Evolutionary conservation across 1,284 basidiomycete species (phyloP), one percentile per base, ranked within the genome.

Genomic region (Mycena citricolor): DNA sequence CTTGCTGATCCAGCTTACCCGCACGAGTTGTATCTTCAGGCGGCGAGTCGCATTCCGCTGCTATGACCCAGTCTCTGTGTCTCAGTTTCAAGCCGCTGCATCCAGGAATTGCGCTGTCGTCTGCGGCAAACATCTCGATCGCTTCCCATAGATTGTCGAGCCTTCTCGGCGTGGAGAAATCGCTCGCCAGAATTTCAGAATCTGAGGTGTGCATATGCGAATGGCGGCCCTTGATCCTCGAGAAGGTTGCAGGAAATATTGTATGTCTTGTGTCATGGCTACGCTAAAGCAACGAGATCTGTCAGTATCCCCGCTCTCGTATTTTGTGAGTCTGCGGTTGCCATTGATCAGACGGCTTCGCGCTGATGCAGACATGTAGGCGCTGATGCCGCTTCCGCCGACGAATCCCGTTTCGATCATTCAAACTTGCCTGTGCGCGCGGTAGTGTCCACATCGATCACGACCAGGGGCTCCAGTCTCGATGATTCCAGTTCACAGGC

Each of bases 21-120:
- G 23, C n/a, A n/a, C n/a, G 69, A 71, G 40, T 71, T 66, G 39
- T 71, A 68, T 44, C 54, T 67, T 0, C 43, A 34, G 68, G 68
- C 17, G 69, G 59, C 54, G 49, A 54, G 34, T 56, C 51, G 13
- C 8, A 5, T 5, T n/a, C n/a, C n/a, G n/a, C n/a, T n/a, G n/a
- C n/a, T n/a, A n/a, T n/a, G n/a, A n/a, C n/a, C n/a, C 17, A 24
- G 8, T 6, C 12, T 23, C 41, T 28, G 46, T 24, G 7, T n/a
- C 2, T n/a, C n/a, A n/a, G 11, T 21, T 41, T 6, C 11, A 33
- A 53, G 48, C 49, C 20, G 51, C 49, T 8, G 49, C 47, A 17
- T 48, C 41, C 2, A 49, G 35, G n/a, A 52, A 52, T 32, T 54
- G 47, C 34, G 49, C 43, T 2, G 33, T 56, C 5, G 20, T 52